Conservation (phyloP, 441 rosid genomes). For the Flueggea neowawraea region DNA sequence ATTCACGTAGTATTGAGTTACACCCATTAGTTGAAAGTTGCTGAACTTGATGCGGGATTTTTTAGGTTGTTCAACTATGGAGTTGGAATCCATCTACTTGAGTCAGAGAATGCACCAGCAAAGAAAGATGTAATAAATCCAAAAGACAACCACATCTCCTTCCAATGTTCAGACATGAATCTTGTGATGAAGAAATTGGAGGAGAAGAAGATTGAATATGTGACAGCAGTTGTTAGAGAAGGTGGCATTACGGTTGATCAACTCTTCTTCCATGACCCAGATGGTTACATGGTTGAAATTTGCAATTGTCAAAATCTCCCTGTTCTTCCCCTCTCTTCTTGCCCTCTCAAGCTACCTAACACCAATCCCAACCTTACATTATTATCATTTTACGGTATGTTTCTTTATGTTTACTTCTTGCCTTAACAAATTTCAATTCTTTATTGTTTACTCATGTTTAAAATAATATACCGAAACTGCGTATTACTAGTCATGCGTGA, state of each 20-base stretch:
- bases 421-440: too few species aligned
- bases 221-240: slow-evolving; percentile 49
- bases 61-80: slow-evolving; percentile 56
- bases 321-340: slow-evolving; percentile 41
- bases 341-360: slow-evolving; percentile 29
- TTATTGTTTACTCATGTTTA: too few species aligned
- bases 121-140: slow-evolving; percentile 43
- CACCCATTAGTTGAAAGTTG: not conserved
- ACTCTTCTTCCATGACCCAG: slow-evolving; percentile 59
- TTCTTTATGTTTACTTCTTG: not conserved
- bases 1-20: too few species aligned
- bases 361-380: slow-evolving; percentile 1
- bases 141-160: slow-evolving; percentile 56
- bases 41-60: not conserved
- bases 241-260: slow-evolving; percentile 52
- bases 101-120: slow-evolving; percentile 17
- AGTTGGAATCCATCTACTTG: slow-evolving; percentile 47
- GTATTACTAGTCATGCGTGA: too few species aligned
- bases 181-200: slow-evolving; percentile 25
- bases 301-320: slow-evolving; percentile 58
- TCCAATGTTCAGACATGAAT: slow-evolving; percentile 36
- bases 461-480: too few species aligned
- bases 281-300: slow-evolving; percentile 56
- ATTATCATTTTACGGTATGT: not conserved
- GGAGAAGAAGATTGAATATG: slow-evolving; percentile 33